phyloP scores from a whole-genome alignment of 2,329 filamentous ascomycete species.

The Coniochaeta sp. region DNA sequence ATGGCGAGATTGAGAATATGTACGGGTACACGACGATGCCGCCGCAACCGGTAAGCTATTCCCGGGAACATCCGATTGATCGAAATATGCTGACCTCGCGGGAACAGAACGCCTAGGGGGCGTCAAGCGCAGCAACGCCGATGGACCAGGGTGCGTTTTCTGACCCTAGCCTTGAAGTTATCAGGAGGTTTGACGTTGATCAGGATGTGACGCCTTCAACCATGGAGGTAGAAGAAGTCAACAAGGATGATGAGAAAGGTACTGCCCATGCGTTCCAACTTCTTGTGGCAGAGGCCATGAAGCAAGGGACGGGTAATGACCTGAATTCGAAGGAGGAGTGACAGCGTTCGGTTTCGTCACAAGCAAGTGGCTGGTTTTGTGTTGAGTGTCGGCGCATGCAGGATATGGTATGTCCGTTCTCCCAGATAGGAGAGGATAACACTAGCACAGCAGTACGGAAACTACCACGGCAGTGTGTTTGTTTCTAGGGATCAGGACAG shows the following conservation, averaged over 20 bases:
- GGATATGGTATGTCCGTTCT: not conserved
- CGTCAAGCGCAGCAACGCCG: not conserved
- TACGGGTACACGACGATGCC: slow-evolving; percentile 78
- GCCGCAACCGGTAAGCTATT: slow-evolving; percentile 66
- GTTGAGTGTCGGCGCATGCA: not conserved
- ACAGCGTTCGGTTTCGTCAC: not conserved
- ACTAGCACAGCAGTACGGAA: not conserved
- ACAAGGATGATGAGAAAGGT: not conserved
- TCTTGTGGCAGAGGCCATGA: not conserved
- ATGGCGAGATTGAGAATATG: slow-evolving; percentile 73
- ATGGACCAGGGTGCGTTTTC: not conserved
- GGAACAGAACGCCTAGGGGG: not conserved
- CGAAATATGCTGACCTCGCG: not conserved
- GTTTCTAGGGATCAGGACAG: not conserved
- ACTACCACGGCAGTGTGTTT: not conserved
- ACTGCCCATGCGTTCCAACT: not conserved
- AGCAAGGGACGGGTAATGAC: not conserved
- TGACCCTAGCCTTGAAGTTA: not conserved
- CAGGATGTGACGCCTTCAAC: not conserved
- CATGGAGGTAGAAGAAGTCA: not conserved
- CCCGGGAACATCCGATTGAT: not conserved
- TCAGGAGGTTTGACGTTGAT: not conserved
- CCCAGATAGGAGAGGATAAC: not conserved
- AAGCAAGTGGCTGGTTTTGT: not conserved
- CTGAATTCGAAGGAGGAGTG: not conserved